These are phyloP conservation scores for Solanum dulcamara DNA, from an alignment of 257 asterid genomes.

Conservation along the genomic window DNA sequence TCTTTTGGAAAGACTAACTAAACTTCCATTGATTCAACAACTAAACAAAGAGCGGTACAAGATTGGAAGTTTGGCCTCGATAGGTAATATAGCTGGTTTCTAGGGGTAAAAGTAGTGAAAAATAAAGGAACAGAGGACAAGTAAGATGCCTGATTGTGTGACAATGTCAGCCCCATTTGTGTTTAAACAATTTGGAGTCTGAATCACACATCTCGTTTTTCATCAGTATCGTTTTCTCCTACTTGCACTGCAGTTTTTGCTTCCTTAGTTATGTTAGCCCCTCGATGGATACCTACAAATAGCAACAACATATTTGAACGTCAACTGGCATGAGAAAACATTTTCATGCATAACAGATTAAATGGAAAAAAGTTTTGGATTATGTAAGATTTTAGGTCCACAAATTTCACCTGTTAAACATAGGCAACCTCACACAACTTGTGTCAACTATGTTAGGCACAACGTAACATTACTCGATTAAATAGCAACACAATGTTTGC, in stretches of 20 bases:
- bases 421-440: not conserved
- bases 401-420: not conserved
- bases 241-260: not conserved
- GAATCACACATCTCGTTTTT: constrained; percentile 10
- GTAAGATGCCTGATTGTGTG: not conserved
- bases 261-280: constrained; percentile 4
- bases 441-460: not conserved
- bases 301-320: not conserved
- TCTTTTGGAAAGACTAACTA: not conserved
- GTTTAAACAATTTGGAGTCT: not conserved
- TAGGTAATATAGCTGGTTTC: not conserved
- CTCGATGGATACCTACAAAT: constrained; percentile 16
- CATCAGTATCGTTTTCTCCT: constrained; percentile 7
- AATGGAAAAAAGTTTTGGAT: not conserved
- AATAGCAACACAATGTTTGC: not conserved
- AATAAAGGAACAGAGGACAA: not conserved
- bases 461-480: not conserved
- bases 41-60: not conserved
- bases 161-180: not conserved
- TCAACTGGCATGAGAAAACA: not conserved
- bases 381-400: not conserved
- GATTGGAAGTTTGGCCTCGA: not conserved
- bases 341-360: not conserved
- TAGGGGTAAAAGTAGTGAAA: not conserved
- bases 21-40: not conserved